Base-by-base conservation (phyloP, 192 early-diverging fungal species). In the Dimargaris cristalligena region DNA sequence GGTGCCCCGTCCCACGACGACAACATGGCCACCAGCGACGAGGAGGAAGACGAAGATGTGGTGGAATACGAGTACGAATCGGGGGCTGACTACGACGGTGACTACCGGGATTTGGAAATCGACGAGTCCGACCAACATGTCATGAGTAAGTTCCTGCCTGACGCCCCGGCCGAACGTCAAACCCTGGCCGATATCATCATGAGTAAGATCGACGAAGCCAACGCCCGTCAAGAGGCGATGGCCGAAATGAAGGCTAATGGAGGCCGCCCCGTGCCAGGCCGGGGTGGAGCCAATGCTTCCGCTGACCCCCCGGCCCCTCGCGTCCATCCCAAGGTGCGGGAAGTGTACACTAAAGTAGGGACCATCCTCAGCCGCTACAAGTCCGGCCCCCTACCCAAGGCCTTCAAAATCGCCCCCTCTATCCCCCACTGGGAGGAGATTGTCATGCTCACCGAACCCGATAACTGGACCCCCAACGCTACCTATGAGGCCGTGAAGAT, bases 381-480 rank as follows among this genome's bases (percentile, higher is more conserved):
- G 60, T 92, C 90, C 20, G 94, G 94, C 29, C 84, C 84, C 65
- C 78, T 96, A 45, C 96, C 96, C 54, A 97, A 99, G 72, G 87
- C 91, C 20, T 99, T 99, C 83, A 99, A 99, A 75, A 94, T 99
- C 59, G 90, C 97, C 47, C 92, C 95, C 4, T 85, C 88, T 4
- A 78, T 99, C 44, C 73, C 79, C 41, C 89, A 99, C 77, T 99
- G 95, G 95, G 92, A 99, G 68, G 90, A 99, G 66, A 80, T 99
- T 34, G 67, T 99, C 60, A 91, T 87, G 65, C 72, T 96, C 44
- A 99, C 95, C 2, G 75, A 73, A 23, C 95, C 95, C 0, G 84
- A 87, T 32, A 76, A 80, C 35, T 99, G 95, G 95, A 92, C 95
- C 9, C 87, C 94, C n/a, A 86, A 97, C 63, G 95, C 95, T 1